Evolutionary conservation across 2,329 filamentous ascomycete species (phyloP), one percentile per base, ranked within the genome.

Genomic region (Trichoderma polysporum): DNA sequence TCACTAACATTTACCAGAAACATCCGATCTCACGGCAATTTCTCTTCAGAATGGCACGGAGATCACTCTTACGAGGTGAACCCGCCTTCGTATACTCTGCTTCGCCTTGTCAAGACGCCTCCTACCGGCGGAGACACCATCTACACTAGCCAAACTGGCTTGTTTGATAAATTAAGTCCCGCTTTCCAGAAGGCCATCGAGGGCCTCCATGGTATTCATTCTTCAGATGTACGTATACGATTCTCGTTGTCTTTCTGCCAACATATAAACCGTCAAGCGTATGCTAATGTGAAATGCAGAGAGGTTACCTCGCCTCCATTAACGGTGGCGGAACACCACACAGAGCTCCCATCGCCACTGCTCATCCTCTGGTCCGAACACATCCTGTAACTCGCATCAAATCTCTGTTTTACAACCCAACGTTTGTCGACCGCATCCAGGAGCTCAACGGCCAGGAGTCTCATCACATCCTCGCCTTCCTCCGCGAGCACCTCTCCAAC

Each of bases 241-340:
- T 39, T 12, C 1, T 17, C 35, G 1, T 41, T 22, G 10, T 13
- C 3, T 7, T 22, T 10, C n/a, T 35, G 22, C 13, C n/a, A n/a
- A n/a, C n/a, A n/a, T n/a, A n/a, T n/a, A n/a, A n/a, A n/a, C n/a
- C n/a, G n/a, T n/a, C n/a, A n/a, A n/a, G n/a, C n/a, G n/a, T n/a
- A n/a, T n/a, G n/a, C n/a, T n/a, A n/a, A n/a, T n/a, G n/a, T n/a
- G n/a, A n/a, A 31, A 31, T 17, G 15, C 22, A 68, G 61, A 66
- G 54, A 54, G 31, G 49, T 2, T 68, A 68, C 47, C 61, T 68
- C 22, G 66, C 61, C 13, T 66, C 66, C 33, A 68, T 68, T 35
- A 68, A 68, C 17, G 66, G 66, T 13, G 66, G 66, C 29, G 66
- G 66, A 50, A 59, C 66, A 60, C 66, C 66, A 27, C 66, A 66